Evolutionary conservation across 2,329 filamentous ascomycete species (phyloP).

Genomic region (Sphaerulina populicola): DNA sequence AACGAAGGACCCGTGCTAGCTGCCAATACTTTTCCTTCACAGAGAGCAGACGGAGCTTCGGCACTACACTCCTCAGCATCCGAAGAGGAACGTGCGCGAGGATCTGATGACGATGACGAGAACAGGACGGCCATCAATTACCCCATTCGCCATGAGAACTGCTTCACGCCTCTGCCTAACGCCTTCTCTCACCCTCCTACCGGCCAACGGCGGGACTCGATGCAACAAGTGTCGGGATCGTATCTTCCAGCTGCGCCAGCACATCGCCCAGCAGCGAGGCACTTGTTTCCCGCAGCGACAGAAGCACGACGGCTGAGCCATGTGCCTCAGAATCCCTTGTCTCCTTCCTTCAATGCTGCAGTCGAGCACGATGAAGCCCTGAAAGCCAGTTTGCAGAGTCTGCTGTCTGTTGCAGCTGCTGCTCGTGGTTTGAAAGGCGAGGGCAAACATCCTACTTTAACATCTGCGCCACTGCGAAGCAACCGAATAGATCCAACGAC

Average conservation of each 20-base stretch:
- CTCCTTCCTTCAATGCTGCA: conserved; percentile 61
- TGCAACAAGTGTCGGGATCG: conserved; percentile 40
- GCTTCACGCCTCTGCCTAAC: conserved; percentile 82
- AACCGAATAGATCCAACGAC: conserved; percentile 43
- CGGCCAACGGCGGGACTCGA: conserved; percentile 44
- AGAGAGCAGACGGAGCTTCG: conserved; percentile 15
- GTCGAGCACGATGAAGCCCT: conserved; percentile 83
- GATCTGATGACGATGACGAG: conserved; percentile 56
- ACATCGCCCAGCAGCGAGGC: conserved; percentile 22
- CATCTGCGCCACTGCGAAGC: conserved; percentile 16
- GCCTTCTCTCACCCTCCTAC: conserved; percentile 78
- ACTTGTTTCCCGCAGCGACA: conserved; percentile 31
- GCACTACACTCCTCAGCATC: conserved; percentile 29
- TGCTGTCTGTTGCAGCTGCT: conserved; percentile 89
- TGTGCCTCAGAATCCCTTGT: conserved; percentile 58
- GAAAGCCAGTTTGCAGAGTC: conserved; percentile 83
- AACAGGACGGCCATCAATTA: conserved; percentile 73
- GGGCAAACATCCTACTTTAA: conserved; percentile 28
- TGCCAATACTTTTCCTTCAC: conserved; percentile 25
- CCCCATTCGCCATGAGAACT: conserved; percentile 42
- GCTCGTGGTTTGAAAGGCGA: conserved; percentile 66
- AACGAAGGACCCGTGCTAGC: conserved; percentile 47
- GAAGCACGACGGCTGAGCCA: conserved; percentile 40
- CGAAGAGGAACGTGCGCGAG: conserved; percentile 32
- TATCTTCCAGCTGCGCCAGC: conserved; percentile 36